Percentiles rank a stretch among this genome's conserved stretches.
Conservation (phyloP, 225 moss, liverwort and hornwort species). For the Bryoerythrophyllum caledonicum region DNA sequence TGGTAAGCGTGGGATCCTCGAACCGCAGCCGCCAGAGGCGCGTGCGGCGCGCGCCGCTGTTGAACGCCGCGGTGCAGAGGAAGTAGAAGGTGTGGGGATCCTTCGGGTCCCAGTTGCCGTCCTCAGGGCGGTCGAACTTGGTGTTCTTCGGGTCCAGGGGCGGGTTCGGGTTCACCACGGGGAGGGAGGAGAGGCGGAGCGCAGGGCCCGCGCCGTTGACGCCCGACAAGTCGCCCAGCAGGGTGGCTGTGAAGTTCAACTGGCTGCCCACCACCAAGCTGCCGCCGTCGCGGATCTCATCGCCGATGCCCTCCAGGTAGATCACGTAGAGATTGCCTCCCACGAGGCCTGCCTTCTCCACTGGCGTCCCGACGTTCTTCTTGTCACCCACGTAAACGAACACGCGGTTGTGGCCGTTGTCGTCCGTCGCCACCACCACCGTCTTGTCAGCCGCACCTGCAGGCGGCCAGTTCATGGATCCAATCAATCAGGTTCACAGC, state of each 20-base stretch:
- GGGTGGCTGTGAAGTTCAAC: conserved; percentile 10
- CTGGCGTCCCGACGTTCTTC: conserved; percentile 12
- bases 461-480: neutral
- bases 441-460: conserved; percentile 31
- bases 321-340: conserved; percentile 36
- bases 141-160: conserved; percentile 26
- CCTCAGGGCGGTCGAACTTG: conserved; percentile 36
- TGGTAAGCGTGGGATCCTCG: conserved; percentile 27
- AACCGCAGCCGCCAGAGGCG: conserved; percentile 26
- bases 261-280: conserved; percentile 9
- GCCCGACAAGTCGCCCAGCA: conserved; percentile 29
- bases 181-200: conserved; percentile 4
- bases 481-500: neutral
- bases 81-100: conserved; percentile 25
- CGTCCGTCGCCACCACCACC: conserved; percentile 29
- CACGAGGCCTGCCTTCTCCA: conserved; percentile 28
- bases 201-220: conserved; percentile 3
- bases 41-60: conserved; percentile 9
- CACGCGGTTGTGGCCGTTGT: conserved; percentile 39
- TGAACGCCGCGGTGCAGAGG: conserved; percentile 14
- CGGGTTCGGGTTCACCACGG: conserved; percentile 19
- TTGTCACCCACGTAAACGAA: conserved; percentile 32
- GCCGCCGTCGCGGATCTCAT: conserved; percentile 22
- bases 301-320: conserved; percentile 10
- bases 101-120: conserved; percentile 24